Percentiles rank a stretch among this genome's conserved stretches.
Evolutionary conservation across 495 filamentous ascomycete species (phyloP).

Genomic region (Penicillium psychrofluorescens): DNA sequence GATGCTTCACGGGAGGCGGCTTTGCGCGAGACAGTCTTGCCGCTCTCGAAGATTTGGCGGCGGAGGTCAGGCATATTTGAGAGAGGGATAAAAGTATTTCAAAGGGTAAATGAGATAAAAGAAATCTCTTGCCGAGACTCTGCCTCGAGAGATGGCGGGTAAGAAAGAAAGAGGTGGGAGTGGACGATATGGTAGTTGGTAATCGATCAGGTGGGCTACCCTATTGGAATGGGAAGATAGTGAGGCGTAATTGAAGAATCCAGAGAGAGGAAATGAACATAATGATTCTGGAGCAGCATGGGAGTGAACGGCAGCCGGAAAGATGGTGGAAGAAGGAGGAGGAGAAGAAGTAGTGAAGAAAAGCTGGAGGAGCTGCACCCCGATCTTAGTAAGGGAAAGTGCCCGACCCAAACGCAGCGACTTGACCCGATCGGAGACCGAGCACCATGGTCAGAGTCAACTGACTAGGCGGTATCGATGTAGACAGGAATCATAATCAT

Average conservation of each 20-base stretch:
- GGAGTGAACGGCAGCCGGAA: conserved; percentile 2
- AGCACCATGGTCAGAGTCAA: no score
- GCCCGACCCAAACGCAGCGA: not conserved
- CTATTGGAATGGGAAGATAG: conserved; percentile 22
- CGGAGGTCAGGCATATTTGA: conserved; percentile 51
- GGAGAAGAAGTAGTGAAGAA: conserved; percentile 4
- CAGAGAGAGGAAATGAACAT: conserved; percentile 20
- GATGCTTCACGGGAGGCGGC: conserved; percentile 68
- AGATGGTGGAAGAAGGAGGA: conserved; percentile 1
- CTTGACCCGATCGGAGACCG: not conserved
- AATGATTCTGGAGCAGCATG: conserved; percentile 14
- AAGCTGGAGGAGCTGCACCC: not conserved
- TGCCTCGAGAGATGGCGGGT: no score
- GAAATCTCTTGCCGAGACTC: not conserved
- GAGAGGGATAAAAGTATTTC: conserved; percentile 6
- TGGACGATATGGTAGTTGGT: not conserved
- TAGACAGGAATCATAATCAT: no score
- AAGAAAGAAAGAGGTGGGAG: no score
- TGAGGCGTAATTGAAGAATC: conserved; percentile 7
- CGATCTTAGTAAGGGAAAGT: no score
- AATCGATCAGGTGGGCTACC: conserved; percentile 10
- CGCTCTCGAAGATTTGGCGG: conserved; percentile 72
- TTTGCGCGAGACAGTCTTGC: conserved; percentile 90
- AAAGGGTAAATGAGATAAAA: conserved; percentile 1
- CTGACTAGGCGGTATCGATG: no score